phyloP scores from a whole-genome alignment of 2,329 filamentous ascomycete species.

The Monilinia aucupariae region DNA sequence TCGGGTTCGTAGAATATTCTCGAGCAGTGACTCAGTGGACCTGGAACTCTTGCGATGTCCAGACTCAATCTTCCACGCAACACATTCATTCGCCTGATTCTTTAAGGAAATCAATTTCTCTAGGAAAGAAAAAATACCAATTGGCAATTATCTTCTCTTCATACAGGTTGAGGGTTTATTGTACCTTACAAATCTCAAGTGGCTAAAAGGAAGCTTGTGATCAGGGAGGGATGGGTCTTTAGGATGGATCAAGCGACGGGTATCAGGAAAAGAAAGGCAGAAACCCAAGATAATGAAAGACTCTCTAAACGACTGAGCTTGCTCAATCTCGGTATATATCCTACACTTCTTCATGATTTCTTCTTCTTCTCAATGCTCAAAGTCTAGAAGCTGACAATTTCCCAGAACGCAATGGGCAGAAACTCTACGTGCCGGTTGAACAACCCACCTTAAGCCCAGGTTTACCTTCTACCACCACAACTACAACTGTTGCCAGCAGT shows the following conservation, averaged over 20 bases:
- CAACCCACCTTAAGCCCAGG: conserved; percentile 36
- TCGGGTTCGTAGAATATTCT: conserved; percentile 27
- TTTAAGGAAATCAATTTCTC: background rate
- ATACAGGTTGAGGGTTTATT: background rate
- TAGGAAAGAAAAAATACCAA: background rate
- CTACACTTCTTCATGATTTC: conserved; percentile 16
- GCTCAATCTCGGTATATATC: conserved; percentile 67
- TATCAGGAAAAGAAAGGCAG: conserved; percentile 53
- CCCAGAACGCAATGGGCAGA: conserved; percentile 56
- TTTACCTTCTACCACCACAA: conserved; percentile 7
- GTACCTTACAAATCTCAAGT: conserved; percentile 1
- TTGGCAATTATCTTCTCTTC: background rate
- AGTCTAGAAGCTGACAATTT: conserved; percentile 24
- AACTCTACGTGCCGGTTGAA: conserved; percentile 62
- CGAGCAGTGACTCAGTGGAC: conserved; percentile 30
- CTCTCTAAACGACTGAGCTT: conserved; percentile 79
- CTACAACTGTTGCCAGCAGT: conserved; percentile 19
- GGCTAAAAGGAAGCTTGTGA: conserved; percentile 17
- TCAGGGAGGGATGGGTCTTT: conserved; percentile 18
- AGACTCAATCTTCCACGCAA: conserved; percentile 24
- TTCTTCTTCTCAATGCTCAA: conserved; percentile 3
- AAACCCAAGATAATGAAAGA: conserved; percentile 60
- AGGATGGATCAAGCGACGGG: conserved; percentile 34
- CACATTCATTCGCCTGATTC: conserved; percentile 30
- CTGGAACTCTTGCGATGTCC: conserved; percentile 21